Evolutionary conservation across 164 flowering plant genomes (phyloP).

Genomic region (Santalum album): DNA sequence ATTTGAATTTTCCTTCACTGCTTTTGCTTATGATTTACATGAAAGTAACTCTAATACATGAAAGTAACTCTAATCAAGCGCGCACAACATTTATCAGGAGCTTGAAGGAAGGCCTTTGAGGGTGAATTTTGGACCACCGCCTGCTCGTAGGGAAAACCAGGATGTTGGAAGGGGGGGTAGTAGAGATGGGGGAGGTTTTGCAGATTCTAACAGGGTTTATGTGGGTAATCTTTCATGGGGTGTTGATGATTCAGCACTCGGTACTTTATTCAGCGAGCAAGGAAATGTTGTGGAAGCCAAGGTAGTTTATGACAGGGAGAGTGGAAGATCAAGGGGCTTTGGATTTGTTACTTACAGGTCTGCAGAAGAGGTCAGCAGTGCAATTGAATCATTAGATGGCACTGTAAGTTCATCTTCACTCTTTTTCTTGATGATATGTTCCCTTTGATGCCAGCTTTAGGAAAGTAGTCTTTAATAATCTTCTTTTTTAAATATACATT

Average conservation of each 20-base stretch:
- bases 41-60: too few relatives aligned
- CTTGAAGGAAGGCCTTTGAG: constrained; percentile 41
- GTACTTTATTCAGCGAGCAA: constrained; percentile 70
- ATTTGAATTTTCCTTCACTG: too few relatives aligned
- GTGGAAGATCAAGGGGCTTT: constrained; percentile 90
- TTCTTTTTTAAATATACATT: too few relatives aligned
- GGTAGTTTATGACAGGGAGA: constrained; percentile 82
- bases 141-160: constrained; percentile 21
- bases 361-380: constrained; percentile 61
- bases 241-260: constrained; percentile 73
- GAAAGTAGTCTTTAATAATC: too few relatives aligned
- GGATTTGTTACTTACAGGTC: constrained; percentile 82
- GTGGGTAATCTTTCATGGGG: constrained; percentile 95
- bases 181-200: constrained; percentile 16
- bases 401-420: constrained; percentile 41
- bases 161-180: constrained; percentile 19
- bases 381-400: constrained; percentile 69
- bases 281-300: constrained; percentile 79
- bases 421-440: neutral
- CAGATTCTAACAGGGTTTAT: constrained; percentile 31
- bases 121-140: constrained; percentile 53
- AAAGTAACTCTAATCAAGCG: constrained; percentile 4
- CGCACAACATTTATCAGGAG: constrained; percentile 21
- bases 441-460: too few relatives aligned
- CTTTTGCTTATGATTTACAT: too few relatives aligned